Evolutionary conservation across 352 stramenopile species (phyloP), one percentile per base, ranked within the genome.

Genomic region (Vaucheria bursata): DNA sequence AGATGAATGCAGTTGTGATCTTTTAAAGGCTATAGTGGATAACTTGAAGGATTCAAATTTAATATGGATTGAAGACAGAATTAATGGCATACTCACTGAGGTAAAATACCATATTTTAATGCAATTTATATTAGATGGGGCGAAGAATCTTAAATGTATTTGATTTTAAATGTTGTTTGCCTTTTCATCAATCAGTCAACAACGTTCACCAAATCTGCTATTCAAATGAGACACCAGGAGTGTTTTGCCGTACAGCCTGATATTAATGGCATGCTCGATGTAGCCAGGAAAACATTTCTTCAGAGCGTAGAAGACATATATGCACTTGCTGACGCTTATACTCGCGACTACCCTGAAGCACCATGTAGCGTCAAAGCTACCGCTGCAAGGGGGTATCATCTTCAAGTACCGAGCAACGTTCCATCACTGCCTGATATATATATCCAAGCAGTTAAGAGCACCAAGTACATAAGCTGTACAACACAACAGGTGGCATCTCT

Each of bases 401-500:
- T 84, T n/a, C 65, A 38, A 18, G 12, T 87, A 33, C 83, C 83
- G 0, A 50, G 65, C 7, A 37, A 39, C 6, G 38, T 79, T 3
- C 64, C 68, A 3, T n/a, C 72, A 2, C 66, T 87, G 0, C 67
- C 76, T 12, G 25, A 59, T 2, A 65, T 70, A 36, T 71, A 85
- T 2, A 75, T 85, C 29, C 83, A 83, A 45, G 59, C 78, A 3
- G 82, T 85, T n/a, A 45, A 81, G 12, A 80, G 79, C 75, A 79
- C 77, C 25, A 85, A 79, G 70, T 80, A 34, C 18, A 89, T 93
- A 35, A 86, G 85, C 25, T 96, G 91, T 74, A 94, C 91, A 0
- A 96, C 91, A 25, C 92, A 91, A 74, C 50, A 80, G 75, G 75
- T 80, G 36, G 72, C 75, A 18, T 80, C 75, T 35, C 86, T 96